These are phyloP conservation scores for Trichoderma sp. DNA, from an alignment of 2,329 filamentous ascomycete genomes.

Conservation along the genomic window DNA sequence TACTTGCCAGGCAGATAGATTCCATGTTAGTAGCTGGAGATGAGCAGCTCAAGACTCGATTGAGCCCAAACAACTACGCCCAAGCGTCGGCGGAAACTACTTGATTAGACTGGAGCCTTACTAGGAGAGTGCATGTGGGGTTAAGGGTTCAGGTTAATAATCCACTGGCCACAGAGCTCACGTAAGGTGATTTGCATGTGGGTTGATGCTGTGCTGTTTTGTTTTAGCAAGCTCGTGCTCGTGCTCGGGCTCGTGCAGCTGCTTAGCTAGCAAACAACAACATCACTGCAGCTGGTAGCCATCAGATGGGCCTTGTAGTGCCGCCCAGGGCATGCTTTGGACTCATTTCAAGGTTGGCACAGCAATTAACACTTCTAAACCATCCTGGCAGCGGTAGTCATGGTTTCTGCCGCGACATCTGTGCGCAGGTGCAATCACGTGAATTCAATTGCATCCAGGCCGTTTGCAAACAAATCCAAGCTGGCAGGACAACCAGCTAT, in stretches of 20 bases:
- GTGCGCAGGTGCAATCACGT: slow-evolving; percentile 4
- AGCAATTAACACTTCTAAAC: neutral
- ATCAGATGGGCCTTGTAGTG: neutral
- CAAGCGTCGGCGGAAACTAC: neutral
- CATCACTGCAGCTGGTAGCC: neutral
- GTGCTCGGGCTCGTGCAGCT: neutral
- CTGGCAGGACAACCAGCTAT: neutral
- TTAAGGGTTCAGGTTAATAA: neutral
- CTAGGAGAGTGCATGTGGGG: neutral
- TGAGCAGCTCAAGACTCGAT: neutral
- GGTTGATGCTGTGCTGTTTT: neutral
- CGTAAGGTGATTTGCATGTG: neutral
- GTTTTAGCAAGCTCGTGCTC: neutral
- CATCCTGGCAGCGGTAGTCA: neutral
- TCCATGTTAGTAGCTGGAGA: neutral
- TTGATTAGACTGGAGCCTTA: neutral
- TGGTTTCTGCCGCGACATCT: neutral
- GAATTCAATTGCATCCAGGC: neutral
- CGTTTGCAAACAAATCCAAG: neutral
- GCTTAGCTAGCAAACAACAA: neutral
- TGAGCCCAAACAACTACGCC: neutral
- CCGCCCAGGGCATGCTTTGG: neutral
- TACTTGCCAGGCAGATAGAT: neutral
- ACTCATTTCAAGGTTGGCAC: neutral
- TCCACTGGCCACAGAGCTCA: neutral